Evolutionary conservation across 1,139 yeast species (phyloP).

Genomic region (Suhomyces wounanorum): DNA sequence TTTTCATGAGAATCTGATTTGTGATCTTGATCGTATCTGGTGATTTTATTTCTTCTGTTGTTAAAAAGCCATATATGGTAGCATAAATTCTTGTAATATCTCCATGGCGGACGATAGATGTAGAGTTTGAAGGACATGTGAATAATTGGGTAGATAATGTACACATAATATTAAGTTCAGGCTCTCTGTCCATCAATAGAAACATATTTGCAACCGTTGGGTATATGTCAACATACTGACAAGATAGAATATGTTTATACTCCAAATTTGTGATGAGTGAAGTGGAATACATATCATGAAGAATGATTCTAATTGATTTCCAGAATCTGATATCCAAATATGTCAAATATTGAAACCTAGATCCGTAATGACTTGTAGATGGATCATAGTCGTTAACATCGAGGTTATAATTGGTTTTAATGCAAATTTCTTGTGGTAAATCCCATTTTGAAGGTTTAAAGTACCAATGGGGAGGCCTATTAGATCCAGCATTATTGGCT

Average conservation of each 20-base stretch:
- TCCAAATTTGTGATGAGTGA: slow-evolving; percentile 67
- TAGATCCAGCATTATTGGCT: not conserved
- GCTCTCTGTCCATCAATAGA: slow-evolving; percentile 73
- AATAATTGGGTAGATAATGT: slow-evolving; percentile 82
- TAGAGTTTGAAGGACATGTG: slow-evolving; percentile 79
- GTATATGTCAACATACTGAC: slow-evolving; percentile 82
- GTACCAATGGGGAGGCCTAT: slow-evolving; percentile 35
- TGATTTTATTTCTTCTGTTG: slow-evolving; percentile 54
- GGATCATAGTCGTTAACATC: slow-evolving; percentile 30
- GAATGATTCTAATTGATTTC: slow-evolving; percentile 59
- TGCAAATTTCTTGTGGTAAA: slow-evolving; percentile 42
- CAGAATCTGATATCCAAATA: slow-evolving; percentile 73
- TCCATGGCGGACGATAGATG: slow-evolving; percentile 68
- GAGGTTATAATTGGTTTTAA: slow-evolving; percentile 48
- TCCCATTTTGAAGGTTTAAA: slow-evolving; percentile 44
- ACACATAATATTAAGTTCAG: slow-evolving; percentile 76
- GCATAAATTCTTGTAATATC: slow-evolving; percentile 69
- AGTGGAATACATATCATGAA: slow-evolving; percentile 71
- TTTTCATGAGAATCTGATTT: slow-evolving; percentile 44
- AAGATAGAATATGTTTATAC: slow-evolving; percentile 63
- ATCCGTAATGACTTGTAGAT: slow-evolving; percentile 49
- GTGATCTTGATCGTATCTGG: slow-evolving; percentile 47
- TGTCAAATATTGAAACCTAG: slow-evolving; percentile 76
- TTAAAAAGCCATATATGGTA: slow-evolving; percentile 63
- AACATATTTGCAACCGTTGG: slow-evolving; percentile 77